Percentiles rank a stretch among this genome's conserved stretches.
Conservation (phyloP, 345 rosid genomes). For the Gossypioides kirkii region DNA sequence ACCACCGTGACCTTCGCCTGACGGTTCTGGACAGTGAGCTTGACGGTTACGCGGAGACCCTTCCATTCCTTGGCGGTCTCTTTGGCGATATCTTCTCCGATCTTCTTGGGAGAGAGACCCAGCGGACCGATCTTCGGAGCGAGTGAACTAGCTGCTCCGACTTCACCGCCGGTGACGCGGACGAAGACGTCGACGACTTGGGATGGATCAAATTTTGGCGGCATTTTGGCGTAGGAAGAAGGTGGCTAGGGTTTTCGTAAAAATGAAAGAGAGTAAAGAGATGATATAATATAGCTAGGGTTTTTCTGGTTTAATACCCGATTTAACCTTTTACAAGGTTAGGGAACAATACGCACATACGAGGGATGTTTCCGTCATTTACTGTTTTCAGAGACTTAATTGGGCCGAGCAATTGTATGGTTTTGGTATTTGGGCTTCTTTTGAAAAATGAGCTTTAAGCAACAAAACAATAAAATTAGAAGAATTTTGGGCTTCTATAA, state of each 20-base stretch:
- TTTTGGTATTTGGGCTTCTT: not conserved
- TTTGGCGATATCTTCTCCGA: slow-evolving; percentile 62
- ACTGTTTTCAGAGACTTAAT: not conserved
- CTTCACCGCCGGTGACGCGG: slow-evolving; percentile 68
- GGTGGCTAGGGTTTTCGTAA: slow-evolving; percentile 11
- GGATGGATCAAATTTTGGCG: slow-evolving; percentile 66
- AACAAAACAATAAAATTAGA: not conserved
- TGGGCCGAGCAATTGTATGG: not conserved
- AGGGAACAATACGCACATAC: rapidly evolving
- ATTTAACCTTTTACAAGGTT: not conserved
- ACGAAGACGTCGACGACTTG: slow-evolving; percentile 64
- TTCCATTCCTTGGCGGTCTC: slow-evolving; percentile 74
- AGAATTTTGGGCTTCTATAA: not conserved
- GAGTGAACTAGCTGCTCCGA: slow-evolving; percentile 59
- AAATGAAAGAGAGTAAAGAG: not conserved
- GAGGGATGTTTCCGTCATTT: not conserved
- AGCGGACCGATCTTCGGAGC: slow-evolving; percentile 48
- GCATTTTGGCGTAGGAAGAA: slow-evolving; percentile 29
- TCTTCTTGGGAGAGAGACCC: slow-evolving; percentile 43
- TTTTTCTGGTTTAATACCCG: slow-evolving; percentile 3
- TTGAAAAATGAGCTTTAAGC: not conserved
- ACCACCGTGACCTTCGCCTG: slow-evolving; percentile 63
- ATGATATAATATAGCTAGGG: slow-evolving; percentile 22
- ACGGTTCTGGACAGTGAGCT: slow-evolving; percentile 64
- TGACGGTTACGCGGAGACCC: slow-evolving; percentile 61